Evolutionary conservation across 768 basidiomycete species (phyloP).

Genomic region (Leccinum incarnatum): DNA sequence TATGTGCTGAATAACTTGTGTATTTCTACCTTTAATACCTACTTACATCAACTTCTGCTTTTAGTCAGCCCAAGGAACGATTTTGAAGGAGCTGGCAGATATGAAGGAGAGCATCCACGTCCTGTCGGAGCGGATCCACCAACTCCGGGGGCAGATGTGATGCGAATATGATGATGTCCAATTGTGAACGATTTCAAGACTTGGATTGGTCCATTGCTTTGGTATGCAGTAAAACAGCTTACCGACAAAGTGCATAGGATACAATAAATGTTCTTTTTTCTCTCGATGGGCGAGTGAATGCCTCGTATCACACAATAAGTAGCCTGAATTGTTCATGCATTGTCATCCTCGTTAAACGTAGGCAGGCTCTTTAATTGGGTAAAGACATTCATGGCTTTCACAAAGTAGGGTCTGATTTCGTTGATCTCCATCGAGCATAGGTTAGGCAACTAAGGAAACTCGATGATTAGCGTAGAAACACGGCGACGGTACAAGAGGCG

Average conservation of each 20-base stretch:
- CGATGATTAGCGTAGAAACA: neutral
- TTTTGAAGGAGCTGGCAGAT: slow-evolving; percentile 60
- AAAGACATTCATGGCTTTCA: slow-evolving; percentile 74
- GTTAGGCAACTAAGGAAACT: slow-evolving; percentile 62
- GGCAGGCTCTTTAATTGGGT: slow-evolving; percentile 47
- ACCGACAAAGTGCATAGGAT: neutral
- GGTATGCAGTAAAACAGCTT: neutral
- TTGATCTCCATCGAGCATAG: slow-evolving; percentile 91
- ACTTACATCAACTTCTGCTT: neutral
- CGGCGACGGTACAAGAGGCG: slow-evolving; percentile 23
- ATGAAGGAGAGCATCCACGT: slow-evolving; percentile 45
- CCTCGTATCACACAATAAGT: neutral
- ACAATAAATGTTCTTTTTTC: neutral
- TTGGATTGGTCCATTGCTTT: neutral
- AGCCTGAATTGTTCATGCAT: slow-evolving; percentile 1
- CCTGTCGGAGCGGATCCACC: slow-evolving; percentile 37
- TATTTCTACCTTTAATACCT: slow-evolving; percentile 2
- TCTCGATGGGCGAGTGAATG: neutral
- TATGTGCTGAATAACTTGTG: slow-evolving; percentile 33
- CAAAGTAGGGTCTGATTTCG: slow-evolving; percentile 88
- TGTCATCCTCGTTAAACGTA: neutral
- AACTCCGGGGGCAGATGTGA: slow-evolving; percentile 18
- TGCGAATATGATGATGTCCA: neutral
- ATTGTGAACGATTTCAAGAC: neutral
- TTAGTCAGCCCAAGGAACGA: slow-evolving; percentile 68